A percentile compares a stretch with the other conserved stretches of the same genome.
These are phyloP conservation scores for Apiospora malaysiana DNA, from an alignment of 2,329 filamentous ascomycete genomes.

Conservation along the genomic window DNA sequence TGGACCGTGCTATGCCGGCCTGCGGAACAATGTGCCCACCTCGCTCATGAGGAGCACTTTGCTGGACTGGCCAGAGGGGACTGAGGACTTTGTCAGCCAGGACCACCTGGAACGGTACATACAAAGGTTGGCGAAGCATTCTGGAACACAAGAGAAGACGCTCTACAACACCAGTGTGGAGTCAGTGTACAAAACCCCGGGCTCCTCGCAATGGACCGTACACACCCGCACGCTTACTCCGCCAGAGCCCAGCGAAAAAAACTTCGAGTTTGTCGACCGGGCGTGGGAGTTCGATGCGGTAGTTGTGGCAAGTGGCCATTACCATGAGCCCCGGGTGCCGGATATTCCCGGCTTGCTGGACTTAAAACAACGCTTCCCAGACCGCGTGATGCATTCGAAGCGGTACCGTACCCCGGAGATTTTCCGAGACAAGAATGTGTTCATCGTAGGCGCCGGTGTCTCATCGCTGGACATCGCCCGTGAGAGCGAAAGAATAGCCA, in stretches of 20 bases:
- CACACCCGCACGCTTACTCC: constrained; percentile 50
- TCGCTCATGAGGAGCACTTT: constrained; percentile 51
- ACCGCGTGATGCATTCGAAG: constrained; percentile 70
- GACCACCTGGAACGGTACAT: constrained; percentile 64
- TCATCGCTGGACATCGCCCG: constrained; percentile 50
- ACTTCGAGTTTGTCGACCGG: constrained; percentile 35
- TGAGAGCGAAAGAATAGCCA: constrained; percentile 45
- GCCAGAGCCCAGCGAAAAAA: neutral
- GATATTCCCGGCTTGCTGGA: constrained; percentile 61
- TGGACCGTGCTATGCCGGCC: constrained; percentile 61
- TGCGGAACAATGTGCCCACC: constrained; percentile 81
- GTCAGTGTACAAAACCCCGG: constrained; percentile 32
- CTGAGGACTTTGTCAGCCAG: constrained; percentile 64
- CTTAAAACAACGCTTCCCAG: constrained; percentile 61
- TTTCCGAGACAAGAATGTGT: constrained; percentile 59
- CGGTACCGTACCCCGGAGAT: constrained; percentile 68
- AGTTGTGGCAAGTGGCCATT: constrained; percentile 71
- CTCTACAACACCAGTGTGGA: constrained; percentile 66
- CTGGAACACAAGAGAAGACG: constrained; percentile 56
- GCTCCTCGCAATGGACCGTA: constrained; percentile 53
- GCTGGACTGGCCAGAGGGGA: constrained; percentile 62
- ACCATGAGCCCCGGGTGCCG: constrained; percentile 66
- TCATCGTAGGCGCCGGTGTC: constrained; percentile 59
- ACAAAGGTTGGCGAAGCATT: constrained; percentile 58
- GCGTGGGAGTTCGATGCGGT: constrained; percentile 64